Conservation (phyloP, 2,329 filamentous ascomycete genomes). For the Dactylonectria macrodidyma region DNA sequence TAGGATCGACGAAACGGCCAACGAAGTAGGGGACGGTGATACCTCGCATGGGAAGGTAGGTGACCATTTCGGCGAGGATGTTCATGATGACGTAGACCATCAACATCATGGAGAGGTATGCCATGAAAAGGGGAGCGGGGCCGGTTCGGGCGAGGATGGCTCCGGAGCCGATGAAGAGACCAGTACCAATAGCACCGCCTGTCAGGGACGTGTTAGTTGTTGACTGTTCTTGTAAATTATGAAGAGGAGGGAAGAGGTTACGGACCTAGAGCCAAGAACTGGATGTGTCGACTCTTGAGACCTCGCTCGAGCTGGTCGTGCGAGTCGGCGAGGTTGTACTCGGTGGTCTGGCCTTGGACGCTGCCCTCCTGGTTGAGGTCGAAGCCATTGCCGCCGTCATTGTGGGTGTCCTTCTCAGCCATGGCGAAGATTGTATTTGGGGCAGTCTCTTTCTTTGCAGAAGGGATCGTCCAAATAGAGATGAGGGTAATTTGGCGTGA, state of each 20-base stretch:
- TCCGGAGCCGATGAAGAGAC: constrained; percentile 75
- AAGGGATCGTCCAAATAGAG: not conserved
- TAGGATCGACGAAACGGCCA: constrained; percentile 68
- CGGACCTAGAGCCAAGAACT: constrained; percentile 70
- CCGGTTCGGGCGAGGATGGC: constrained; percentile 69
- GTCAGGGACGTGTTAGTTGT: constrained; percentile 5
- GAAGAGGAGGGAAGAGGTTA: not conserved
- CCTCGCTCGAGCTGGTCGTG: constrained; percentile 67
- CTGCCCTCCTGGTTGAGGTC: constrained; percentile 47
- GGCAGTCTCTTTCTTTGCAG: not conserved
- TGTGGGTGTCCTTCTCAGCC: constrained; percentile 38
- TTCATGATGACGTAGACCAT: constrained; percentile 71
- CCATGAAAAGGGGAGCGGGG: constrained; percentile 79
- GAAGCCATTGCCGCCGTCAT: constrained; percentile 39
- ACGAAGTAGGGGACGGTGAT: constrained; percentile 72
- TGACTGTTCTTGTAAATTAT: not conserved
- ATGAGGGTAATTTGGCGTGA: not conserved
- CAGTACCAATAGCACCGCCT: constrained; percentile 72
- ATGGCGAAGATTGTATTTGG: constrained; percentile 21
- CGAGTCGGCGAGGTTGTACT: constrained; percentile 55
- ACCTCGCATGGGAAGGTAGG: constrained; percentile 68
- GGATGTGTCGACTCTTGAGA: constrained; percentile 72
- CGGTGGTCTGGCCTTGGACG: constrained; percentile 40
- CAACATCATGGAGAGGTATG: constrained; percentile 72
- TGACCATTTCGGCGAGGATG: constrained; percentile 68